Evolutionary conservation across 2,329 filamentous ascomycete genomes (phyloP).

Genomic region (Ascochyta viciae-villosae): DNA sequence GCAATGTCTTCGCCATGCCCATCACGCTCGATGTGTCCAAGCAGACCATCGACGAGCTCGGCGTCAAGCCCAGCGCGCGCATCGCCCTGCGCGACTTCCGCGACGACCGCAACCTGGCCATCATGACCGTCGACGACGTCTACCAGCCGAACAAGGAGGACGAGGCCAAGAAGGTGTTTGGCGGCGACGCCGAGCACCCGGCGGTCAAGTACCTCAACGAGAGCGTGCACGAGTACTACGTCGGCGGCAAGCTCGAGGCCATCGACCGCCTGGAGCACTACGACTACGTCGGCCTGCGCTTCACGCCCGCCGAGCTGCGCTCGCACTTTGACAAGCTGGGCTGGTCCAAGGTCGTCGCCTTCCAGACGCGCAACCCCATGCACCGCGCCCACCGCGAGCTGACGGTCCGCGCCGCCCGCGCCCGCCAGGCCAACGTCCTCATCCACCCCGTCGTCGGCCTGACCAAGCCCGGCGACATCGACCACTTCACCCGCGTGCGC

Average conservation of each 20-base stretch:
- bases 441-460: constrained; percentile 98
- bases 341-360: constrained; percentile 96
- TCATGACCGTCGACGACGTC: constrained; percentile 92
- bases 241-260: constrained; percentile 95
- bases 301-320: constrained; percentile 91
- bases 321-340: constrained; percentile 99
- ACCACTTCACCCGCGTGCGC: constrained; percentile 98
- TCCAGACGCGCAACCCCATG: constrained; percentile 98
- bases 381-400: constrained; percentile 97
- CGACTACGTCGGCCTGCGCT: constrained; percentile 96
- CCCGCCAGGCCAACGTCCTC: constrained; percentile 96
- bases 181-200: constrained; percentile 88
- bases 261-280: constrained; percentile 97
- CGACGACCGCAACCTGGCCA: constrained; percentile 94
- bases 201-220: constrained; percentile 89
- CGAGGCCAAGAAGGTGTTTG: constrained; percentile 94
- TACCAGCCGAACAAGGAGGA: constrained; percentile 95
- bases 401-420: constrained; percentile 94
- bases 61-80: constrained; percentile 79
- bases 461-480: constrained; percentile 98
- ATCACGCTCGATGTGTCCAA: constrained; percentile 89
- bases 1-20: constrained; percentile 93
- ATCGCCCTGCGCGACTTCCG: constrained; percentile 93
- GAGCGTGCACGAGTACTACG: constrained; percentile 84
- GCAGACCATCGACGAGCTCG: constrained; percentile 74